Base-by-base conservation (phyloP, 768 basidiomycete genomes). In the Termitomyces heimii region DNA sequence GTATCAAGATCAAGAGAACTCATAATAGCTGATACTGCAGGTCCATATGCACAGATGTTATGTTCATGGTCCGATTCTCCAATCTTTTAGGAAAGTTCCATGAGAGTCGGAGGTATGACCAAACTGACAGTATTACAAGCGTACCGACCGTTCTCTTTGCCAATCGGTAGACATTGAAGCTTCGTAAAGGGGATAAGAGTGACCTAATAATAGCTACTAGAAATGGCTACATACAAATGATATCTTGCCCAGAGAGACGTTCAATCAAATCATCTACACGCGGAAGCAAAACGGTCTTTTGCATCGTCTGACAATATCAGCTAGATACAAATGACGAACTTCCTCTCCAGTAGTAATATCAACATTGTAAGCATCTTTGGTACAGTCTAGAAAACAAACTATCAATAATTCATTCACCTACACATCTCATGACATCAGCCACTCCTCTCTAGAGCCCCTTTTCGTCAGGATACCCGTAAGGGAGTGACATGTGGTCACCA, bases 401-500 rank as follows among this genome's bases (percentile, higher is more conserved):
- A 20, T 32, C n/a, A 48, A 12, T 13, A 12, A 22, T 48, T 9
- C 5, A 9, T 5, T 8, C 10, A 14, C 5, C 9, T 39, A 39
- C 5, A 32, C 18, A 7, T 26, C n/a, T 4, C 16, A 24, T 2
- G 20, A 34, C 34, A 44, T 54, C 54, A 14, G 24, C n/a, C n/a
- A n/a, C n/a, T n/a, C n/a, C n/a, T n/a, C n/a, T 3, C 54, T 45
- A 3, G 18, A 50, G 66, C 75, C 75, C 64, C 55, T 75, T 72
- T 34, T 67, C 67, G 22, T 60, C 67, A 12, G 72, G 73, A 63
- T 35, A 51, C 37, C 75, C 78, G 37, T 59, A 73, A 12, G 80
- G 80, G 1, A 14, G 62, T 62, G 55, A 82, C 78, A 24, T 51
- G n/a, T n/a, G 59, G 63, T 82, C 80, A 28, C 78, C 80, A 32